Conservation (phyloP, 805 yeast species). For the Torulaspora gathmanii region DNA sequence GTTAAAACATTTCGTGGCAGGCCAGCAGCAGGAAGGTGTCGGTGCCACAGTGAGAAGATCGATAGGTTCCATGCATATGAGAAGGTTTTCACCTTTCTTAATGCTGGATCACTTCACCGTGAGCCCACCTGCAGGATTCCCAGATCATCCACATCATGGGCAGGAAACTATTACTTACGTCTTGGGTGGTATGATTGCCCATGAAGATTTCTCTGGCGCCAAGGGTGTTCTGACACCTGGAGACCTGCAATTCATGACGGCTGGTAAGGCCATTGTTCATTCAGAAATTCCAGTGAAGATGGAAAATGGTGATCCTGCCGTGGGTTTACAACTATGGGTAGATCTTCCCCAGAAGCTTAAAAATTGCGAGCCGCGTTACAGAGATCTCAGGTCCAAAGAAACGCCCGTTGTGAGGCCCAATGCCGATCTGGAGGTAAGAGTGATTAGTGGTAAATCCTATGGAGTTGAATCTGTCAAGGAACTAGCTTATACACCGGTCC, state of each 20-base stretch:
- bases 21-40: constrained; percentile 76
- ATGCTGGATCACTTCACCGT: constrained; percentile 76
- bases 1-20: constrained; percentile 49
- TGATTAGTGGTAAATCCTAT: constrained; percentile 71
- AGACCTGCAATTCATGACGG: constrained; percentile 91
- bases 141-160: constrained; percentile 80
- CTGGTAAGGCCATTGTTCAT: constrained; percentile 83
- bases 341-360: constrained; percentile 67
- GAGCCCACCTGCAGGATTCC: constrained; percentile 65
- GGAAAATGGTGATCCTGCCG: constrained; percentile 45
- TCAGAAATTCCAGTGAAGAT: constrained; percentile 74
- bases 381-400: constrained; percentile 66
- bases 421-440: constrained; percentile 56
- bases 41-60: constrained; percentile 86
- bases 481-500: constrained; percentile 76
- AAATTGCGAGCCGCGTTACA: constrained; percentile 64
- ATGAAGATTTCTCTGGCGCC: constrained; percentile 85
- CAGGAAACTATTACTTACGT: constrained; percentile 75
- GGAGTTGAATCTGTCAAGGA: constrained; percentile 72
- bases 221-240: constrained; percentile 73
- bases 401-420: constrained; percentile 65
- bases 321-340: constrained; percentile 85
- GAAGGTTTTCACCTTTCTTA: constrained; percentile 77
- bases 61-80: constrained; percentile 60
- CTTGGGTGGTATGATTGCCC: constrained; percentile 63